phyloP scores from a whole-genome alignment of 805 yeast genomes.

The Hanseniaspora valbyensis region DNA sequence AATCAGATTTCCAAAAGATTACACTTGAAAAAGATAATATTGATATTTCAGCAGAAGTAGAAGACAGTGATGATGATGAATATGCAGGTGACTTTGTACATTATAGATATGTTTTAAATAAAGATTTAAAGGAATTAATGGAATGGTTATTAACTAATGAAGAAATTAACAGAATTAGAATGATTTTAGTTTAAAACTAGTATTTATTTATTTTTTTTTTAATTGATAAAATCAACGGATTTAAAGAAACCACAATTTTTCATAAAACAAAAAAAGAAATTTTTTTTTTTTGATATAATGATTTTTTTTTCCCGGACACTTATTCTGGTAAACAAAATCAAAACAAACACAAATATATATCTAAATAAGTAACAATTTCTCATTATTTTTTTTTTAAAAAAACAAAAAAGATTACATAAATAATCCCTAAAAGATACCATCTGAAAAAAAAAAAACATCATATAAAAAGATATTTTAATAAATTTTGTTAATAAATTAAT shows the following conservation, averaged over 20 bases:
- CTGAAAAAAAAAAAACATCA: no score
- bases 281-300: no score
- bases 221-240: not conserved
- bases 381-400: no score
- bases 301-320: no score
- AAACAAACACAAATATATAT: not conserved
- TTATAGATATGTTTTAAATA: slow-evolving; percentile 24
- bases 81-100: not conserved
- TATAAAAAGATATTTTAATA: no score
- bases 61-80: slow-evolving; percentile 15
- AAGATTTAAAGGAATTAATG: slow-evolving; percentile 34
- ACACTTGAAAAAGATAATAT: no score
- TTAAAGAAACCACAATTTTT: not conserved
- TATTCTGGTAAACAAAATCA: slow-evolving; percentile 1
- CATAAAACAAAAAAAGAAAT: no score
- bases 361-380: no score
- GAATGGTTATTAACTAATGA: slow-evolving; percentile 70
- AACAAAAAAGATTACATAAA: no score
- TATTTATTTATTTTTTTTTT: not conserved
- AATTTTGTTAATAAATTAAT: no score
- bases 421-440: no score
- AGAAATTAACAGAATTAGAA: slow-evolving; percentile 56
- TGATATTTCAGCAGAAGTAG: no score
- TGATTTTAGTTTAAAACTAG: slow-evolving; percentile 37
- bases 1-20: slow-evolving; percentile 35